Base-by-base conservation (phyloP, 2,329 filamentous ascomycete species). In the Sclerotinia subarctica region DNA sequence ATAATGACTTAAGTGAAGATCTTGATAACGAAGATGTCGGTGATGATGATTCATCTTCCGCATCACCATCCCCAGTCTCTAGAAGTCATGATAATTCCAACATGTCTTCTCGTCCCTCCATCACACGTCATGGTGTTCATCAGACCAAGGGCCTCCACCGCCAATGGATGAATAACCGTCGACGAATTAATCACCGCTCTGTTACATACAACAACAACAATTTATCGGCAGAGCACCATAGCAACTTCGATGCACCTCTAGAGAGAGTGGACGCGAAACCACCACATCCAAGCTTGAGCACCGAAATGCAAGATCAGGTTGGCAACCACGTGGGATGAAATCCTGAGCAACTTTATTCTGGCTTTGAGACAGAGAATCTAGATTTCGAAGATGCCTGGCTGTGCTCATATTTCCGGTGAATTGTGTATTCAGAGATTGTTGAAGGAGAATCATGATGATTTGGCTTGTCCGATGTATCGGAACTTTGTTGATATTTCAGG, bases 41-140 rank as follows among this genome's bases (percentile, higher is more conserved):
- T n/a, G 10, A 13, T 32, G 29, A 54, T 8, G 19, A 26, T 10
- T n/a, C 17, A 21, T 54, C 13, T 17, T 17, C 24, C 4, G 19
- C 32, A 11, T 13, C 24, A 5, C 13, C 2, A 60, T n/a, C 11
- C n/a, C 42, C 26, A 3, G 6, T n/a, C 6, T 47, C 44, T n/a
- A n/a, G 4, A 26, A n/a, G 6, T 2, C 42, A 21, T 24, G 19
- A 1, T n/a, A 3, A 5, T n/a, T 35, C 42, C 7, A 24, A 1
- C 15, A 35, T 8, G 26, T 21, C 24, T 47, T 10, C 10, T 60
- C 26, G 19, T n/a, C 42, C 15, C 6, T 24, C 1, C n/a, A 6
- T 11, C 8, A 1, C 5, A 1, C 7, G 19, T 35, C 2, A 5
- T 35, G 3, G 1, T 17, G 2, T 1, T 32, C 26, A 7, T 17